Conservation (phyloP, 1,284 basidiomycete genomes). For the Ganoderma boninense region DNA sequence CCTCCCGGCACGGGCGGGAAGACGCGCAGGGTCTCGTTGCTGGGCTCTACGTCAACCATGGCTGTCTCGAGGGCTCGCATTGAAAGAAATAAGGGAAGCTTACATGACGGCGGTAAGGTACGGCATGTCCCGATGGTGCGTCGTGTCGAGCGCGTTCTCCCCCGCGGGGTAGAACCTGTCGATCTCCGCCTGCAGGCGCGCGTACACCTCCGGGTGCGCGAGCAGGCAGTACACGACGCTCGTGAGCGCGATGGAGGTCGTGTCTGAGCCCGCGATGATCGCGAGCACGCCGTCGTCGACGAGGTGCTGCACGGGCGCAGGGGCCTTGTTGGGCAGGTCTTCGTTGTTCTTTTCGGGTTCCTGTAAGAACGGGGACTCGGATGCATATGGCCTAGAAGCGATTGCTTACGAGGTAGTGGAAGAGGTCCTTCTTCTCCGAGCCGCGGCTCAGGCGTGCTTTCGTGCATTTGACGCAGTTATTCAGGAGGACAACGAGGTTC, state of each 20-base stretch:
- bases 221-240: constrained; percentile 34
- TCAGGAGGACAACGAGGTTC: constrained; percentile 15
- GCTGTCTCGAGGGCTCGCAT: neutral
- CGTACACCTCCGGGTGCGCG: constrained; percentile 30
- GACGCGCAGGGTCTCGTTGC: constrained; percentile 66
- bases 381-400: too few species aligned
- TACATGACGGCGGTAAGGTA: constrained; percentile 38
- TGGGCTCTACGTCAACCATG: constrained; percentile 33
- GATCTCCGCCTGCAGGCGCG: constrained; percentile 38
- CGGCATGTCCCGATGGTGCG: constrained; percentile 36
- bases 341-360: constrained; percentile 29
- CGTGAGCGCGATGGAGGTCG: constrained; percentile 36
- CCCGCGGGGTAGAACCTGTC: constrained; percentile 39
- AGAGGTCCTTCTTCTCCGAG: constrained; percentile 30
- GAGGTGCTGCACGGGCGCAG: constrained; percentile 24
- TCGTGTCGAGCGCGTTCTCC: constrained; percentile 33
- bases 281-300: constrained; percentile 30
- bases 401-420: constrained; percentile 30
- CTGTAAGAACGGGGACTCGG: too few species aligned
- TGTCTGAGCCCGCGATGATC: constrained; percentile 43
- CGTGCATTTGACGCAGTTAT: constrained; percentile 14
- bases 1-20: constrained; percentile 61
- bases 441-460: constrained; percentile 21
- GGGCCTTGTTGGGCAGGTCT: constrained; percentile 22
- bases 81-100: neutral